Evolutionary conservation across 148 eudicot species (phyloP).

Genomic region (Fagopyrum homotropicum): DNA sequence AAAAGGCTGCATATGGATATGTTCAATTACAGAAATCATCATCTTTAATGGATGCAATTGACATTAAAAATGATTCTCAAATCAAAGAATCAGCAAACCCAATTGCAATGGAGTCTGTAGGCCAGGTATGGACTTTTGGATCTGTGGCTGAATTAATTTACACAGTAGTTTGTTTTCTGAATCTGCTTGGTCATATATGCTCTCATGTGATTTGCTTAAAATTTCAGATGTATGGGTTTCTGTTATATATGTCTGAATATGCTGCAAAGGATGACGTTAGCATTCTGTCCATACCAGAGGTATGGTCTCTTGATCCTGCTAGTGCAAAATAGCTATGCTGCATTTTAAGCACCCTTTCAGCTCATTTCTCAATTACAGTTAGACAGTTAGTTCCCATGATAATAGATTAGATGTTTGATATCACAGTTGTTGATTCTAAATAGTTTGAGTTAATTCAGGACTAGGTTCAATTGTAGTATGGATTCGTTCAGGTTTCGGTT

Average conservation of each 20-base stretch:
- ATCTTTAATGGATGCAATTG: constrained; percentile 47
- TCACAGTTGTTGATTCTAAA: background rate
- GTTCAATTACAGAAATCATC: constrained; percentile 48
- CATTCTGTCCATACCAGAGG: constrained; percentile 68
- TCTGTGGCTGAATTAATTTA: background rate
- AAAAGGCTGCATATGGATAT: constrained; percentile 65
- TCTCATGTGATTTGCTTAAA: constrained; percentile 11
- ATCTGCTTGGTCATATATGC: background rate
- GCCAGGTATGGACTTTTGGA: constrained; percentile 46
- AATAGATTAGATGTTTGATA: background rate
- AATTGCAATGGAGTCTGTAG: constrained; percentile 72
- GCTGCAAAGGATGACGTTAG: constrained; percentile 31
- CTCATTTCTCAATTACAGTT: background rate
- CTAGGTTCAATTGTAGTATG: background rate
- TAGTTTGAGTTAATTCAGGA: background rate
- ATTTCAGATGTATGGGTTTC: constrained; percentile 79
- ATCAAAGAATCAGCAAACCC: constrained; percentile 56
- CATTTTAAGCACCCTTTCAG: background rate
- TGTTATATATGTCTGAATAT: constrained; percentile 56
- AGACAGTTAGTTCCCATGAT: background rate
- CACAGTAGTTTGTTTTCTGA: background rate
- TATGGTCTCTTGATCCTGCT: constrained; percentile 15
- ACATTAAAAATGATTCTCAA: constrained; percentile 21
- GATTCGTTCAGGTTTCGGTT: no score
- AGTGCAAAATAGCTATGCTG: background rate